Conservation (phyloP, 1,284 basidiomycete species). For the Austroboletus novae-zelandiae region DNA sequence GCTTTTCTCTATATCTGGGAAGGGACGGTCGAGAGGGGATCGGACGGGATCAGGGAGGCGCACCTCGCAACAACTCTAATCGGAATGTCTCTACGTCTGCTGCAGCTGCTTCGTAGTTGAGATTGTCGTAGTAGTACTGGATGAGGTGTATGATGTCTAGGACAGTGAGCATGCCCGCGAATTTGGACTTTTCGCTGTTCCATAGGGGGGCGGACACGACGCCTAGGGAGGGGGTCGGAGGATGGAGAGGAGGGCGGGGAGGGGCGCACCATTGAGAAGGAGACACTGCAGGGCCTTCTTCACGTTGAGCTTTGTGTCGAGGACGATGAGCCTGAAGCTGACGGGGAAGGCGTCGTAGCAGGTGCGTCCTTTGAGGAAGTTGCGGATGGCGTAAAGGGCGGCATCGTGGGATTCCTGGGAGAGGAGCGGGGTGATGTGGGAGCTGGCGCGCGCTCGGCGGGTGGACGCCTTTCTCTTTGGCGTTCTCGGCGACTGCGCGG, state of each 20-base stretch:
- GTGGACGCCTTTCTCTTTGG: slow-evolving; percentile 41
- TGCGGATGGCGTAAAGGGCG: slow-evolving; percentile 76
- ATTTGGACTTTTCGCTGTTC: slow-evolving; percentile 88
- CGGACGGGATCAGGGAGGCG: slow-evolving; percentile 23
- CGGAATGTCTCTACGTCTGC: slow-evolving; percentile 95
- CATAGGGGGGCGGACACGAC: slow-evolving; percentile 99
- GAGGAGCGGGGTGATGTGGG: slow-evolving; percentile 56
- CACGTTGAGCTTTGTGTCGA: slow-evolving; percentile 93
- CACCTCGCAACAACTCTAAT: slow-evolving; percentile 85
- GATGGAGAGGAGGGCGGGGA: not conserved
- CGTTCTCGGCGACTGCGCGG: slow-evolving; percentile 23
- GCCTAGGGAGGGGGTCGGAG: slow-evolving; percentile 46
- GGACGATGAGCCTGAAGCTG: slow-evolving; percentile 93
- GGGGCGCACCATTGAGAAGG: slow-evolving; percentile 72
- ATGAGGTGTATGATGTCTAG: slow-evolving; percentile 96
- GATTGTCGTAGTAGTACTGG: slow-evolving; percentile 91
- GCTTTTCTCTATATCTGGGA: slow-evolving; percentile 87
- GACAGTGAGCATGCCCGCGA: slow-evolving; percentile 96
- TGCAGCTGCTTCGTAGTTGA: slow-evolving; percentile 84
- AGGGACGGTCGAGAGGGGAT: slow-evolving; percentile 11
- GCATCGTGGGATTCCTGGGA: slow-evolving; percentile 66
- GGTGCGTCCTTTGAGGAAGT: slow-evolving; percentile 81
- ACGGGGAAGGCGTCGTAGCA: slow-evolving; percentile 97
- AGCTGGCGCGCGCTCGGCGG: slow-evolving; percentile 51
- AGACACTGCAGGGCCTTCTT: slow-evolving; percentile 92